Evolutionary conservation across 2,329 filamentous ascomycete genomes (phyloP).

Genomic region (Apiospora marii): DNA sequence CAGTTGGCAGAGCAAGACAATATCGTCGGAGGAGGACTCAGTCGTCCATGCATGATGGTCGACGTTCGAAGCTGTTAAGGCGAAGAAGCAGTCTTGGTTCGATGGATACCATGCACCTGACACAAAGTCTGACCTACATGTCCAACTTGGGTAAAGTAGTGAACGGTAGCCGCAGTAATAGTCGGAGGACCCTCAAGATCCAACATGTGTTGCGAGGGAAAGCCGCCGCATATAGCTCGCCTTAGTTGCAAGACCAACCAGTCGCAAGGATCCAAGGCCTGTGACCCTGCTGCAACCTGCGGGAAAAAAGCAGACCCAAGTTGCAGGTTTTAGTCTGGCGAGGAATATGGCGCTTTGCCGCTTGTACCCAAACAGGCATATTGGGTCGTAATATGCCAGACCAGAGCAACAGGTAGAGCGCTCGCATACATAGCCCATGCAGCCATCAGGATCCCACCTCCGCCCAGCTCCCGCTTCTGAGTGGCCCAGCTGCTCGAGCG

Average conservation of each 20-base stretch:
- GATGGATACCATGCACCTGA: constrained; percentile 22
- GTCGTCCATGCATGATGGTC: constrained; percentile 14
- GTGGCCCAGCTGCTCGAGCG: constrained; percentile 22
- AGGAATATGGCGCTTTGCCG: constrained; percentile 13
- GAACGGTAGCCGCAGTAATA: background rate
- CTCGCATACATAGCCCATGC: constrained; percentile 16
- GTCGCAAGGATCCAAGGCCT: constrained; percentile 11
- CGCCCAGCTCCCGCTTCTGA: constrained; percentile 2
- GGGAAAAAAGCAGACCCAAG: background rate
- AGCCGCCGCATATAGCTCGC: constrained; percentile 19
- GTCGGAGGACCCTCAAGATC: background rate
- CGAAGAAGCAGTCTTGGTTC: constrained; percentile 2
- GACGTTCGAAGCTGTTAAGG: background rate
- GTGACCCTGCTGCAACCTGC: constrained; percentile 18
- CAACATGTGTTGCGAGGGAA: constrained; percentile 3
- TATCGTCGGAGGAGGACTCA: constrained; percentile 12
- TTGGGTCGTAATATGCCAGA: constrained; percentile 17
- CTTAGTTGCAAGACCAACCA: constrained; percentile 13
- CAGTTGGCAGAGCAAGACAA: constrained; percentile 12
- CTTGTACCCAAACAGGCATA: constrained; percentile 20
- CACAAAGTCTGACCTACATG: constrained; percentile 20
- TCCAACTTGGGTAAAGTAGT: constrained; percentile 12
- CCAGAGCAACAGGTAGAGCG: constrained; percentile 2
- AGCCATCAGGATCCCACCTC: constrained; percentile 20
- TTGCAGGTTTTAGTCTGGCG: constrained; percentile 1